Base-by-base conservation (phyloP, 805 yeast species). In the Scheffersomyces ergatensis region DNA sequence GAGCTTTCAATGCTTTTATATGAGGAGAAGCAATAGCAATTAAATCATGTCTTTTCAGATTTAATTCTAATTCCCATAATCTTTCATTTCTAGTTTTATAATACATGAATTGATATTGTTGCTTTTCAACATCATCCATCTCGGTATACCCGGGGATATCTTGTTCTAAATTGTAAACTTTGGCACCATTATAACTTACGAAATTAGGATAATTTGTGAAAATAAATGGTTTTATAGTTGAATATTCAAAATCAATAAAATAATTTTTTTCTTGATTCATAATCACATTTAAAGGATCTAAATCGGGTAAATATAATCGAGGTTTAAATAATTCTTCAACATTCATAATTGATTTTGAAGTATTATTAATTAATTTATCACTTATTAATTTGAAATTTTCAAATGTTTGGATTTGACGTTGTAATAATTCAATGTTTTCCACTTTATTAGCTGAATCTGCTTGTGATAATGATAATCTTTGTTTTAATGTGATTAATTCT, bases 21-120 rank as follows among this genome's bases (percentile, higher is more conserved):
- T 96, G 97, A 1, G 93, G 86, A 7, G 87, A 81, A 48, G 89
- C 89, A 18, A 92, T 80, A 11, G 86, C 85, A 48, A 92, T 80
- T 46, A 90, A 73, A 33, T 80, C 78, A 47, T 80, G 83, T 41
- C 77, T 71, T 34, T 74, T 73, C 35, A 78, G 76, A 54, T 85
- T 87, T 51, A 90, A 70, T 19, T 82, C 77, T 44, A 77, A 65
- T 64, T 92, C 98, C 90, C 95, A 92, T 42, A 85, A 64, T 51
- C 85, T 82, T 64, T 92, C 96, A 60, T 90, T 89, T 72, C 97
- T 82, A 4, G 98, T 90, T 63, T 92, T 82, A 53, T 82, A 82
- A 62, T 83, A 83, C 82, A 92, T 87, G 65, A 85, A 90, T 54
- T 83, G 83, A 53, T 85, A 86, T 60, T 90, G 90, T 47, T 80